A percentile compares a stretch with the other conserved stretches of the same genome.
phyloP scores from a whole-genome alignment of 345 rosid species.

The Eucalyptus guilfoylei region DNA sequence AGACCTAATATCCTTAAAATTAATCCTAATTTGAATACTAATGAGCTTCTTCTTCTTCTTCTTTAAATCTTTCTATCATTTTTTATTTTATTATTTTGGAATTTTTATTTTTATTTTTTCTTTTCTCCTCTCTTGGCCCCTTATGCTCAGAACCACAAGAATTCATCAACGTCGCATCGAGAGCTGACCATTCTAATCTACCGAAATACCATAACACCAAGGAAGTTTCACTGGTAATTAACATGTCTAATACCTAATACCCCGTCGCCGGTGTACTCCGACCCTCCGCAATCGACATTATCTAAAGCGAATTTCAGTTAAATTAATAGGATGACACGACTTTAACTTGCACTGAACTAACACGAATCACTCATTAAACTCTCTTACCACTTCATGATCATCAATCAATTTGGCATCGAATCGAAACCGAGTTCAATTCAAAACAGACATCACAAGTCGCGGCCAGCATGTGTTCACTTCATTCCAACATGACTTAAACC shows the following conservation, averaged over 20 bases:
- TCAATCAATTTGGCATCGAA: not conserved
- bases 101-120: too few relatives aligned
- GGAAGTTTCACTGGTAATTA: not conserved
- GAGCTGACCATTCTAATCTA: not conserved
- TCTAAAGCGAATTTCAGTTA: not conserved
- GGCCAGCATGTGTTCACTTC: not conserved
- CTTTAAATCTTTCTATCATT: too few relatives aligned
- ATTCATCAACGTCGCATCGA: not conserved
- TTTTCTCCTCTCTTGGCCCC: not conserved
- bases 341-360: not conserved
- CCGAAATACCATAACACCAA: not conserved
- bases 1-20: too few relatives aligned
- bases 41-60: too few relatives aligned
- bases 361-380: not conserved
- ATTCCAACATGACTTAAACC: not conserved
- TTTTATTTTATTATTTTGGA: not conserved
- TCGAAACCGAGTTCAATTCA: not conserved
- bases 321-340: not conserved
- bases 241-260: not conserved
- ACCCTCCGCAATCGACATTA: not conserved
- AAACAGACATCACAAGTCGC: not conserved
- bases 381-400: not conserved
- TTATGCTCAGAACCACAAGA: not conserved
- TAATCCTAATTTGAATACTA: too few relatives aligned
- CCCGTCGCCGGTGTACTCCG: rapidly evolving